A percentile compares a stretch with the other conserved stretches of the same genome.
phyloP scores from a whole-genome alignment of 1,284 basidiomycete genomes.

The Fistulinella staudtii region DNA sequence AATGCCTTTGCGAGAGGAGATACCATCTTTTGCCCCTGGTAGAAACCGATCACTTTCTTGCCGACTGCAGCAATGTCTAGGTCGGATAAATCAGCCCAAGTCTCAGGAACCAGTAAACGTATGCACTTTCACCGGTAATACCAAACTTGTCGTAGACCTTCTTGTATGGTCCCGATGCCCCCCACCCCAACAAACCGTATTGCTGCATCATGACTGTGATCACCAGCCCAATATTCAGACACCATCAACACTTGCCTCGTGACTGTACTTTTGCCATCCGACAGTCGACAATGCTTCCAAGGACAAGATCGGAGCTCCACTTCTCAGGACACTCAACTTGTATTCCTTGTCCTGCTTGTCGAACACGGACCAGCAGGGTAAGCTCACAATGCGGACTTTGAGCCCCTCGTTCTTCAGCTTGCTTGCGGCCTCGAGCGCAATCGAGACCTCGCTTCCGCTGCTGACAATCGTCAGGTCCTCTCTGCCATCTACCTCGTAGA shows the following conservation, averaged over 20 bases:
- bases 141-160: constrained; percentile 90
- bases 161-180: constrained; percentile 86
- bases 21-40: constrained; percentile 73
- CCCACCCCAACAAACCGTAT: constrained; percentile 78
- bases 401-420: constrained; percentile 73
- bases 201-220: constrained; percentile 41
- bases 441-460: constrained; percentile 85
- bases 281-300: constrained; percentile 82
- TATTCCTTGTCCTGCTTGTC: constrained; percentile 82
- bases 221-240: not conserved
- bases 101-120: not conserved
- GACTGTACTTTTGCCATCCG: constrained; percentile 85
- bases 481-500: constrained; percentile 66
- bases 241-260: constrained; percentile 52
- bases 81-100: constrained; percentile 5
- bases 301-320: constrained; percentile 86
- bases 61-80: constrained; percentile 75
- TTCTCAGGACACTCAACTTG: constrained; percentile 79
- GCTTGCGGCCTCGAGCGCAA: constrained; percentile 82
- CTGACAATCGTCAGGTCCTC: constrained; percentile 87
- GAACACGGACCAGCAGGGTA: constrained; percentile 90
- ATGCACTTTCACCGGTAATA: constrained; percentile 73
- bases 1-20: constrained; percentile 82
- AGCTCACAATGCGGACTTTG: constrained; percentile 80
- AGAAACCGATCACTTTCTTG: constrained; percentile 85